Evolutionary conservation across 805 yeast species (phyloP).

Genomic region (Millerago galiae): DNA sequence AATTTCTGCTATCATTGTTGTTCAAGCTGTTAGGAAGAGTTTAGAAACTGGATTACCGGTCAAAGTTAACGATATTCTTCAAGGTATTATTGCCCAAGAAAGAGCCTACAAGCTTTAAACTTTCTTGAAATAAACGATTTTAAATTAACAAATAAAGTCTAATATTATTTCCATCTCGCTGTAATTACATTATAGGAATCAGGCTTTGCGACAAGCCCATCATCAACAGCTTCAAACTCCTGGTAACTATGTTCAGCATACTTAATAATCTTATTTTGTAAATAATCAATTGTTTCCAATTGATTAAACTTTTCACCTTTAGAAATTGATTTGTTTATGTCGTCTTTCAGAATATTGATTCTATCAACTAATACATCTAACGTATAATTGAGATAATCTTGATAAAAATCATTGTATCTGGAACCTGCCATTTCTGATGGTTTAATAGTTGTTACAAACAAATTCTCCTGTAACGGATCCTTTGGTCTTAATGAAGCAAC

Average conservation of each 20-base stretch:
- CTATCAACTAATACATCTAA: conserved; percentile 29
- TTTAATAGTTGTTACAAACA: conserved; percentile 34
- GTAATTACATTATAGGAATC: conserved; percentile 13
- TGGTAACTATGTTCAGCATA: conserved; percentile 28
- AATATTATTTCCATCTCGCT: conserved; percentile 1
- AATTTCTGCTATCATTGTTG: neutral
- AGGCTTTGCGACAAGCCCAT: conserved; percentile 23
- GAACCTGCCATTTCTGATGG: conserved; percentile 33
- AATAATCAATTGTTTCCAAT: conserved; percentile 26
- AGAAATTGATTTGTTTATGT: conserved; percentile 17
- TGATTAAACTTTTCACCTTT: conserved; percentile 31
- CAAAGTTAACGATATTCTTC: neutral
- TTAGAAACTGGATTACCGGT: neutral
- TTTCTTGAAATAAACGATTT: no score
- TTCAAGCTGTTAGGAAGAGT: neutral
- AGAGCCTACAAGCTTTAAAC: neutral
- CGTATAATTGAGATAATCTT: conserved; percentile 34
- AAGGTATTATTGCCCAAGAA: neutral
- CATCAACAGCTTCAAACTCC: conserved; percentile 30
- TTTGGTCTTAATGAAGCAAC: conserved; percentile 38
- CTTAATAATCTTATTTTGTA: conserved; percentile 22
- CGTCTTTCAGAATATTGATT: conserved; percentile 22
- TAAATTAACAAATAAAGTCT: no score
- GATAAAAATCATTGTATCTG: conserved; percentile 33
- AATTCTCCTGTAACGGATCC: conserved; percentile 30